Evolutionary conservation across 83 land plant species (phyloP), one percentile per base, ranked within the genome.

Genomic region (Isoetes engelmannii): DNA sequence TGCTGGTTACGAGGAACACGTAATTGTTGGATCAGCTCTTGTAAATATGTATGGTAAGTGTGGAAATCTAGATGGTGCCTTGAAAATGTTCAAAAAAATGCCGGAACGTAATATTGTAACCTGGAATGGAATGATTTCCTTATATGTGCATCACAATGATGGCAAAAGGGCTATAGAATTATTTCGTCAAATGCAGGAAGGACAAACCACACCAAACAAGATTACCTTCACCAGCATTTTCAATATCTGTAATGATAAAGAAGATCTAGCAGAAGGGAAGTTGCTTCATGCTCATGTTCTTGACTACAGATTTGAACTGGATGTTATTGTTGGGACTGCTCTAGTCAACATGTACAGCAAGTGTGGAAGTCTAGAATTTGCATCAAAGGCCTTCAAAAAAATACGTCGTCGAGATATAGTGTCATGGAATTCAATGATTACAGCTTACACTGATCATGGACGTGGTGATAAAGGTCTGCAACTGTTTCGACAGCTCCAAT

Each of bases 181-280:
- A 53, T 86, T 75, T 62, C 5, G 63, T 13, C 0, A 0, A 67
- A 86, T 86, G 88, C 62, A 8, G 5, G 0, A 4, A 64, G 77
- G 73, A 41, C 77, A 79, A 7, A 44, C 72, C 43, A 55, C 64
- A 72, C 79, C 82, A 6, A 71, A 79, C 19, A 64, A 50, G 17
- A 69, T 84, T 57, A 84, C 87, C n/a, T 71, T 82, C 54, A 77
- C 84, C 0, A 81, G 82, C 49, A 82, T 81, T 13, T 67, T 86
- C 5, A 79, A 82, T 53, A 85, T 87, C 0, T 81, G 74, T 67
- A 80, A 75, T 5, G 65, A 50, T 13, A 45, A 77, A 49, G 45
- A 12, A 7, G 80, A 62, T 57, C 48, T 80, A 17, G 68, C 58
- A 21, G 47, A 48, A 45, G 90, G 87, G 5, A 74, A 60, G 59